A percentile compares a stretch with the other conserved stretches of the same genome.
Evolutionary conservation across 1,284 basidiomycete genomes (phyloP).

Genomic region (Ustilago cynodontis): DNA sequence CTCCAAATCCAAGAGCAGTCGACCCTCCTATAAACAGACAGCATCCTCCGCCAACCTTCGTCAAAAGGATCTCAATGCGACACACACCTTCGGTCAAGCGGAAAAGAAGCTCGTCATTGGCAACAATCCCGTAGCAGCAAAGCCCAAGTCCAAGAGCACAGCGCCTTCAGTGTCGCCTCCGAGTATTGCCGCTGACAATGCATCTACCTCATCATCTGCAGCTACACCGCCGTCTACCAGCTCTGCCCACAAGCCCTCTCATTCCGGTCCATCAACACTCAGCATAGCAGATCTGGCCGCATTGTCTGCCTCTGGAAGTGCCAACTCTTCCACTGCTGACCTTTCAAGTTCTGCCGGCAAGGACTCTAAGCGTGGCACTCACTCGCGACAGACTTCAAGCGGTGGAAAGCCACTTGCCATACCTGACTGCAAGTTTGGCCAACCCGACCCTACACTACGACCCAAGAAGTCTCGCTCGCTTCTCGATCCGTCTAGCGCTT

Average conservation of each 20-base stretch:
- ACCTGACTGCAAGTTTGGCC: conserved; percentile 32
- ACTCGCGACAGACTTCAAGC: conserved; percentile 16
- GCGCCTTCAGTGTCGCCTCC: conserved; percentile 12
- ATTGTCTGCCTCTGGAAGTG: conserved; percentile 16
- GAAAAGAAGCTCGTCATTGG: conserved; percentile 41
- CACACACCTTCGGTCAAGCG: conserved; percentile 42
- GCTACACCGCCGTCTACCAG: neutral
- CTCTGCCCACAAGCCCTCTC: neutral
- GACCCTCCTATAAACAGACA: conserved; percentile 13
- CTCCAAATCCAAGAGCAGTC: conserved; percentile 48
- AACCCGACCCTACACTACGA: conserved; percentile 15
- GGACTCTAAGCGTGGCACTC: neutral
- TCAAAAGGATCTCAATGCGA: conserved; percentile 31
- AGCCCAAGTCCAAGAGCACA: conserved; percentile 21
- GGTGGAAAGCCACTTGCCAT: conserved; percentile 8
- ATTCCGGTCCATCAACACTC: conserved; percentile 15
- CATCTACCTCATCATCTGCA: conserved; percentile 1
- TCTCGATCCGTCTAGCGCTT: conserved; percentile 13
- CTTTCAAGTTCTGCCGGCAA: conserved; percentile 19
- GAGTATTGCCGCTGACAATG: conserved; percentile 12
- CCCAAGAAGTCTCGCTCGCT: conserved; percentile 11
- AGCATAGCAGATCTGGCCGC: conserved; percentile 24
- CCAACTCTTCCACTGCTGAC: conserved; percentile 31
- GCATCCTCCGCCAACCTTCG: conserved; percentile 12
- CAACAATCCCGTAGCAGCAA: neutral